Evolutionary conservation across 1,139 yeast species (phyloP).

Genomic region (Yamadazyma blattariae): DNA sequence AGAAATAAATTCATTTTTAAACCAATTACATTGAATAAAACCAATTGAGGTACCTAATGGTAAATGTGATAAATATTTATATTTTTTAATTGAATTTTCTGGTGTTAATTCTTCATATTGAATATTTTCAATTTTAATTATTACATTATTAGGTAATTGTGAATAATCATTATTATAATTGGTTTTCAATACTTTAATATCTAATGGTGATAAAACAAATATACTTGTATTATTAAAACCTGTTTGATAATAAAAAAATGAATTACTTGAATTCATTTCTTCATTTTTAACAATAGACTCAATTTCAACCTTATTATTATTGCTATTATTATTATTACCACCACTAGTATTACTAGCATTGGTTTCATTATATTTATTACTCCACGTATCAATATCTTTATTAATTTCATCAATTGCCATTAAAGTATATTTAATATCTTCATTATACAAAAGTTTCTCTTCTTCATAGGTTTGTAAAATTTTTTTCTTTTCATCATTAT

Average conservation of each 20-base stretch:
- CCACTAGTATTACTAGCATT: too few relatives aligned
- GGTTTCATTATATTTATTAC: conserved; percentile 14
- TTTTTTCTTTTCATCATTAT: conserved; percentile 52
- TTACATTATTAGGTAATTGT: conserved; percentile 62
- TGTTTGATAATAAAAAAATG: conserved; percentile 57
- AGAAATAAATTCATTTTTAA: conserved; percentile 36
- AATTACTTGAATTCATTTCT: conserved; percentile 8
- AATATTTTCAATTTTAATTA: conserved; percentile 67
- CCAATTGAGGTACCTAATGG: conserved; percentile 87
- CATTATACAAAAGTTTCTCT: conserved; percentile 59
- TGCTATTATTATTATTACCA: too few relatives aligned
- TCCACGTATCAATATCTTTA: conserved; percentile 39
- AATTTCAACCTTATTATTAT: neutral
- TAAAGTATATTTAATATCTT: conserved; percentile 54
- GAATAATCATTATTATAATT: conserved; percentile 59
- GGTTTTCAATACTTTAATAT: conserved; percentile 65
- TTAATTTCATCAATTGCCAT: conserved; percentile 59
- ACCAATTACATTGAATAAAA: conserved; percentile 85
- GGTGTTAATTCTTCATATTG: conserved; percentile 58
- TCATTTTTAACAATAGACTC: conserved; percentile 10
- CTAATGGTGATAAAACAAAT: conserved; percentile 74
- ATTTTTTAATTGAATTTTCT: conserved; percentile 52
- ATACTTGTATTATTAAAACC: conserved; percentile 64
- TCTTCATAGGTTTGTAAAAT: conserved; percentile 48
- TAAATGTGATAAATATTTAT: conserved; percentile 74